Percentiles rank a stretch among this genome's conserved stretches.
Evolutionary conservation across 2,329 filamentous ascomycete genomes (phyloP).

Genomic region (Trichoderma sp.): DNA sequence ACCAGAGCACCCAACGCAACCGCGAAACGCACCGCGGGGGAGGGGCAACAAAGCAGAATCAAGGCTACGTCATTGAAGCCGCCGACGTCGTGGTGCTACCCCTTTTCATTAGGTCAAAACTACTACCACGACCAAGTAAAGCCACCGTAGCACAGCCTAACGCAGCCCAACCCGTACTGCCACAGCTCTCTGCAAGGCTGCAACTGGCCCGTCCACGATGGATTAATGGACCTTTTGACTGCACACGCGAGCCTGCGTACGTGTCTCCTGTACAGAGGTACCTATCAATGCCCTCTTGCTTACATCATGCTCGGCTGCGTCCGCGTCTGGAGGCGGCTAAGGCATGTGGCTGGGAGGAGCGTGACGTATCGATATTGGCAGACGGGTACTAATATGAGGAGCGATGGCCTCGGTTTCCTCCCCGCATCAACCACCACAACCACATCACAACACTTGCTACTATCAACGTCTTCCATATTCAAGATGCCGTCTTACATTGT

Average conservation of each 20-base stretch:
- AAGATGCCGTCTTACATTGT: constrained; percentile 59
- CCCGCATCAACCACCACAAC: neutral
- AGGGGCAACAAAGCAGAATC: neutral
- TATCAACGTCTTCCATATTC: constrained; percentile 3
- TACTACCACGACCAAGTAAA: neutral
- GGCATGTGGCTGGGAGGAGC: constrained; percentile 2
- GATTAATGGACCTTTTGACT: neutral
- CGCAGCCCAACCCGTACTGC: neutral
- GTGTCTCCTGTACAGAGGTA: neutral
- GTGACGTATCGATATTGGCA: constrained; percentile 9
- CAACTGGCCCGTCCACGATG: neutral
- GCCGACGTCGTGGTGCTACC: neutral
- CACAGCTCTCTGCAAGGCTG: neutral
- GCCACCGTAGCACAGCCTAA: neutral
- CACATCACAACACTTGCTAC: neutral
- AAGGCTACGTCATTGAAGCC: constrained; percentile 5
- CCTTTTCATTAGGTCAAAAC: neutral
- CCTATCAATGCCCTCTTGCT: neutral
- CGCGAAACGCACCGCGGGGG: neutral
- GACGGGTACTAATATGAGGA: neutral
- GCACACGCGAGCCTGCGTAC: neutral
- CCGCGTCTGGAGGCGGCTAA: constrained; percentile 1
- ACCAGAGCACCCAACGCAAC: neutral
- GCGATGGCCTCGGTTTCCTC: neutral
- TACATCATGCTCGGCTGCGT: constrained; percentile 3